Conservation (phyloP, 345 rosid genomes). For the Bruguiera sexangula region DNA sequence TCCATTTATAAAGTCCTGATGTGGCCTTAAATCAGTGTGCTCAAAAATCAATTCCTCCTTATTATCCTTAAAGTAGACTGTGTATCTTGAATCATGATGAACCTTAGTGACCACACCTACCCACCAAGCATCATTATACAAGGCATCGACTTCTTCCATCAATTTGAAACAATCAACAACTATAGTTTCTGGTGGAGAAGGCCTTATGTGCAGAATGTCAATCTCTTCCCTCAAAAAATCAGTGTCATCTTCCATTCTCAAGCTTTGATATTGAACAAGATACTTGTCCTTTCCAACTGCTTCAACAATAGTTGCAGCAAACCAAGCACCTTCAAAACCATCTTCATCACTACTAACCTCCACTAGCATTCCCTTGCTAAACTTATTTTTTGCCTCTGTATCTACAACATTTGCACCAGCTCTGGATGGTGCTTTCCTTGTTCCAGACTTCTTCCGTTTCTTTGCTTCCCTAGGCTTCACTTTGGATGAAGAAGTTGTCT, state of each 20-base stretch:
- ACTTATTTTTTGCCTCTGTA: neutral
- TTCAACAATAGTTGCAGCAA: slow-evolving; percentile 55
- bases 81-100: slow-evolving; percentile 41
- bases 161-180: slow-evolving; percentile 38
- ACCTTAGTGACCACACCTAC: slow-evolving; percentile 60
- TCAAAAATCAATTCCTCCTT: slow-evolving; percentile 49
- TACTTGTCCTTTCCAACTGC: slow-evolving; percentile 45
- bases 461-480: slow-evolving; percentile 5
- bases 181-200: slow-evolving; percentile 49
- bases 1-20: slow-evolving; percentile 78
- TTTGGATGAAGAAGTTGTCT: neutral
- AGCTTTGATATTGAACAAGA: slow-evolving; percentile 50
- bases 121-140: slow-evolving; percentile 91
- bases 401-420: neutral
- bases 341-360: slow-evolving; percentile 88
- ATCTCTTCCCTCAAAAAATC: slow-evolving; percentile 65
- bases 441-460: slow-evolving; percentile 9
- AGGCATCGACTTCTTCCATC: slow-evolving; percentile 76
- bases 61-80: slow-evolving; percentile 48
- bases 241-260: slow-evolving; percentile 70
- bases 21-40: slow-evolving; percentile 59
- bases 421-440: slow-evolving; percentile 3
- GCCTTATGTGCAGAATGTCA: slow-evolving; percentile 53
- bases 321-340: slow-evolving; percentile 89
- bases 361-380: slow-evolving; percentile 27